phyloP scores from a whole-genome alignment of 768 basidiomycete species.

The Suillus clintonianus region DNA sequence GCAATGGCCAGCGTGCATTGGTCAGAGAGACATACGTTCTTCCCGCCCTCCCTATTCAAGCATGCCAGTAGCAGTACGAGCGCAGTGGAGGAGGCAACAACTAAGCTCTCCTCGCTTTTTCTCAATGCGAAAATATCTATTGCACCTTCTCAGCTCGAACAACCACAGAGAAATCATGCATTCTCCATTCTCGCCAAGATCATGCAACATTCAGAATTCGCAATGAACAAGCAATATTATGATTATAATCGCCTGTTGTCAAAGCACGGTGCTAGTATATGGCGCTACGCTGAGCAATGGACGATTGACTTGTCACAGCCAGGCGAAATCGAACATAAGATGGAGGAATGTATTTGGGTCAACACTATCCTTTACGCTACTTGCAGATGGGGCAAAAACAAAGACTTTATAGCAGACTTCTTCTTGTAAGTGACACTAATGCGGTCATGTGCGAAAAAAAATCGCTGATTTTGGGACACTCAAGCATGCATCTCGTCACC shows the following conservation, averaged over 20 bases:
- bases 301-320: constrained; percentile 32
- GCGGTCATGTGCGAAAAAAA: not conserved
- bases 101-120: constrained; percentile 20
- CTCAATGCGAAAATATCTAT: constrained; percentile 7
- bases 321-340: constrained; percentile 43
- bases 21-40: too few species aligned
- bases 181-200: constrained; percentile 56
- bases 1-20: too few species aligned
- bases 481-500: constrained; percentile 30
- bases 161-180: constrained; percentile 26
- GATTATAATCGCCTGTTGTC: too few species aligned
- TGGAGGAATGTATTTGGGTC: constrained; percentile 59
- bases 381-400: constrained; percentile 41
- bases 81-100: constrained; percentile 40
- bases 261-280: constrained; percentile 35
- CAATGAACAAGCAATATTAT: too few species aligned
- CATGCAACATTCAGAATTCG: constrained; percentile 45
- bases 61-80: constrained; percentile 37
- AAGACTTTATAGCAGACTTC: constrained; percentile 58
- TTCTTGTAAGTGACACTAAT: constrained; percentile 44
- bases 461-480: not conserved
- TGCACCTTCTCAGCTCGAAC: not conserved
- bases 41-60: constrained; percentile 42
- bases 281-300: constrained; percentile 43
- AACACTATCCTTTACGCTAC: constrained; percentile 53